Conservation (phyloP, 2,329 filamentous ascomycete species). For the Corynespora cassiicola region DNA sequence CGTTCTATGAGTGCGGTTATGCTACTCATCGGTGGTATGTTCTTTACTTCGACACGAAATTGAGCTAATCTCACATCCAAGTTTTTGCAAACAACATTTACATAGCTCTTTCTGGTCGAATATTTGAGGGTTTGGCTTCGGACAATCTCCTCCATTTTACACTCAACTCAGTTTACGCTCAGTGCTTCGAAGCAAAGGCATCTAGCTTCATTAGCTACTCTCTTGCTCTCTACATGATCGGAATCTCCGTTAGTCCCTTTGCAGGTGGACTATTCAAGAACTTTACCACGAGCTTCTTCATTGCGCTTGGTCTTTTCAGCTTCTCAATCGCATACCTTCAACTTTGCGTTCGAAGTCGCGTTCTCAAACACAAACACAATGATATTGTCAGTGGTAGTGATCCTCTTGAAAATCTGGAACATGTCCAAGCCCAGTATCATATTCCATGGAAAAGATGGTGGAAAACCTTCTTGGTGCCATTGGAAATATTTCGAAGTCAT, state of each 20-base stretch:
- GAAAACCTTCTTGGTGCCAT: slow-evolving; percentile 1
- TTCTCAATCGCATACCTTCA: slow-evolving; percentile 5
- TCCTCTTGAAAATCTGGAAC: not conserved
- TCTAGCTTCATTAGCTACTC: slow-evolving; percentile 9
- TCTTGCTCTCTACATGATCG: slow-evolving; percentile 15
- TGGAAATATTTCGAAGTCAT: slow-evolving; percentile 1
- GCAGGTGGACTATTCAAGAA: slow-evolving; percentile 10
- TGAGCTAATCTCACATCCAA: not conserved
- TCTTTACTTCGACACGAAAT: too few relatives aligned
- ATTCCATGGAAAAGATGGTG: too few relatives aligned
- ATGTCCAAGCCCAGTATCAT: too few relatives aligned
- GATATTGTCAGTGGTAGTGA: not conserved
- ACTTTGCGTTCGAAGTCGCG: not conserved
- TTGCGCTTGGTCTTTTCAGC: slow-evolving; percentile 12
- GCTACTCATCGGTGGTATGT: slow-evolving; percentile 15
- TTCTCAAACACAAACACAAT: not conserved
- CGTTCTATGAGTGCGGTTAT: slow-evolving; percentile 13
- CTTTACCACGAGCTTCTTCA: slow-evolving; percentile 13
- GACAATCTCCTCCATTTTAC: slow-evolving; percentile 18
- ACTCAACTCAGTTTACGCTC: slow-evolving; percentile 8
- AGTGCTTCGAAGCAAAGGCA: not conserved
- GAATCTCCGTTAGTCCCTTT: slow-evolving; percentile 15
- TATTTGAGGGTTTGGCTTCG: slow-evolving; percentile 17
- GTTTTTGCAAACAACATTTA: slow-evolving; percentile 5
- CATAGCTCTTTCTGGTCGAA: slow-evolving; percentile 9